phyloP scores from a whole-genome alignment of 2,329 filamentous ascomycete genomes.

The Fusarium chuoi region DNA sequence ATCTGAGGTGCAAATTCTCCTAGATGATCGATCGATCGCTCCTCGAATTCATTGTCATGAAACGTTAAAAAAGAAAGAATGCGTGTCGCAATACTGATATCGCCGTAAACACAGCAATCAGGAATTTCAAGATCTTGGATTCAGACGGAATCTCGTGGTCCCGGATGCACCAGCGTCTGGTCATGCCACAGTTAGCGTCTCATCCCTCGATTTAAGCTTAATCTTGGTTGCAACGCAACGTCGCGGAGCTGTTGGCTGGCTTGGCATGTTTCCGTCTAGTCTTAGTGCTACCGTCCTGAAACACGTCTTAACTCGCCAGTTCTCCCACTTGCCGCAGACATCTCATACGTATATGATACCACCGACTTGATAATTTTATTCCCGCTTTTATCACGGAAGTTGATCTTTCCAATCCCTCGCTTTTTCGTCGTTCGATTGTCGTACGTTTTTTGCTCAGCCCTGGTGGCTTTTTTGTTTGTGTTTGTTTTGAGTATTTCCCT shows the following conservation, averaged over 20 bases:
- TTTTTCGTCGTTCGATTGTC: neutral
- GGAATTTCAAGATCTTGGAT: neutral
- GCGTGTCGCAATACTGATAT: accelerated
- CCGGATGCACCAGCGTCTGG: slow-evolving; percentile 11
- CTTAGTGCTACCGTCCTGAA: slow-evolving; percentile 1
- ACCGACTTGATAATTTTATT: neutral
- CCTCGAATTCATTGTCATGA: neutral
- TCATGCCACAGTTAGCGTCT: neutral
- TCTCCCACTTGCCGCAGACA: neutral
- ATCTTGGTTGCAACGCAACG: neutral
- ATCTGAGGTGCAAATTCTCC: neutral
- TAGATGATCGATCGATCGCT: neutral
- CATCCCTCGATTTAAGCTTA: slow-evolving; percentile 9
- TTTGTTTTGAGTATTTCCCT: neutral
- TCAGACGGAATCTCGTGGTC: neutral
- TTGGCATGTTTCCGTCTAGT: slow-evolving; percentile 12
- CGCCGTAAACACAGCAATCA: neutral
- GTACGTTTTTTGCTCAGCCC: slow-evolving; percentile 1
- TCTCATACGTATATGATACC: neutral
- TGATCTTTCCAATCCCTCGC: neutral
- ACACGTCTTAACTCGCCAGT: neutral
- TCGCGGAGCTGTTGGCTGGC: neutral
- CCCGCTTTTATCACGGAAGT: neutral
- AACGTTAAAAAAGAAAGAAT: neutral
- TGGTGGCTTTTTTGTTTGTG: slow-evolving; percentile 13